Evolutionary conservation across 2,329 filamentous ascomycete genomes (phyloP).

Genomic region (Calonectria fujianensis): DNA sequence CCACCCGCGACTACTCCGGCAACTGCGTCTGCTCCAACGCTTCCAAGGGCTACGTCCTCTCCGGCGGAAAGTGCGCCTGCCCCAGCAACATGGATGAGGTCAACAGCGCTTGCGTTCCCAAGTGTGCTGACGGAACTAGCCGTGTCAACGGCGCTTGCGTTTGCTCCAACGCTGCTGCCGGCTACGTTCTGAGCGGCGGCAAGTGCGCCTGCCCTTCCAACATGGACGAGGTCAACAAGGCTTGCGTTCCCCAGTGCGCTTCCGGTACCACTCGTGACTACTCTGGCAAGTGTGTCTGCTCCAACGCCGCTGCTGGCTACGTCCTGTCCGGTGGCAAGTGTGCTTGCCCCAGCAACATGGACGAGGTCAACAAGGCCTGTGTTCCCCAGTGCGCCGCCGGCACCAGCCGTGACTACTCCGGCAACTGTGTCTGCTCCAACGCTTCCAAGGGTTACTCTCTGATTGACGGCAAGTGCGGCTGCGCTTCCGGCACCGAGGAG

Average conservation of each 20-base stretch:
- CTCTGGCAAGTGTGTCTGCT: slow-evolving; percentile 1
- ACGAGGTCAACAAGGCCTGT: not conserved
- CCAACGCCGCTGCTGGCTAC: not conserved
- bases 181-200: not conserved
- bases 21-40: not conserved
- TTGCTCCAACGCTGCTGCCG: not conserved
- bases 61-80: not conserved
- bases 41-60: not conserved
- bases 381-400: not conserved
- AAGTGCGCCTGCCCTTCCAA: not conserved
- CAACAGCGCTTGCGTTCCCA: not conserved
- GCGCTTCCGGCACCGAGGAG: not conserved
- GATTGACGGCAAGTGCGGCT: not conserved
- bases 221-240: not conserved
- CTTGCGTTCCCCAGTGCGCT: slow-evolving; percentile 1
- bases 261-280: not conserved
- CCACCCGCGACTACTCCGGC: no score
- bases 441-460: not conserved
- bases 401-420: not conserved
- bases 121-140: not conserved
- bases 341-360: not conserved
- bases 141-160: not conserved
- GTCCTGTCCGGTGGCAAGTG: not conserved
- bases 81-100: not conserved
- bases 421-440: slow-evolving; percentile 1